Evolutionary conservation across 768 basidiomycete genomes (phyloP).

Genomic region (Pisolithus microcarpus): DNA sequence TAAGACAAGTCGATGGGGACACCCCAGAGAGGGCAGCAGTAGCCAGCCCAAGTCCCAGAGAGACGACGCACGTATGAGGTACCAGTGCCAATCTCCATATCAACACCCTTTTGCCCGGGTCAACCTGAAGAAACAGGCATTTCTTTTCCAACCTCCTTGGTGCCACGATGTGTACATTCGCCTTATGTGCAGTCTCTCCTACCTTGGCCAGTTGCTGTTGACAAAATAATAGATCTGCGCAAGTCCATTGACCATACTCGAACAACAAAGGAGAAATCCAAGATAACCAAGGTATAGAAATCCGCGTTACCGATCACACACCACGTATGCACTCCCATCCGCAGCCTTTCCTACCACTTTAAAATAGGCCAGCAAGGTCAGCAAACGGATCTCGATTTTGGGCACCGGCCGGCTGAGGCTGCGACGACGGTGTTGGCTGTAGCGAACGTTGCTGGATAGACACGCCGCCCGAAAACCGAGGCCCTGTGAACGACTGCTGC

Average conservation of each 20-base stretch:
- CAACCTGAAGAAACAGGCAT: too few species aligned
- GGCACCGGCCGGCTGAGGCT: slow-evolving; percentile 16
- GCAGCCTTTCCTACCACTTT: slow-evolving; percentile 2
- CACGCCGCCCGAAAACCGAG: neutral
- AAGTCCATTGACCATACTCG: neutral
- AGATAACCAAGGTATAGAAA: neutral
- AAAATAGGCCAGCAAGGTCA: slow-evolving; percentile 74
- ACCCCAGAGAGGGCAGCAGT: too few species aligned
- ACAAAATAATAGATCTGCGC: neutral
- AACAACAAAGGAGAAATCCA: neutral
- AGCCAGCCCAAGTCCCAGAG: too few species aligned
- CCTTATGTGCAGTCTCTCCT: neutral
- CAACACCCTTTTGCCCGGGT: too few species aligned
- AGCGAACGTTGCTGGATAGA: neutral
- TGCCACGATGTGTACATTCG: too few species aligned
- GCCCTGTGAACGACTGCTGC: slow-evolving; percentile 1
- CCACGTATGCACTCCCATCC: neutral
- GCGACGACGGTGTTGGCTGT: slow-evolving; percentile 2
- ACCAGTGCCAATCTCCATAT: too few species aligned
- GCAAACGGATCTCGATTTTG: slow-evolving; percentile 76
- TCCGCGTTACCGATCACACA: neutral
- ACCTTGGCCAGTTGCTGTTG: too few species aligned
- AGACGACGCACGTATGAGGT: too few species aligned
- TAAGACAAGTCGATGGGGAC: too few species aligned
- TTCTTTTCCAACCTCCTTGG: too few species aligned